phyloP scores from a whole-genome alignment of 306 rosid species.

The Mimosa bimucronata region DNA sequence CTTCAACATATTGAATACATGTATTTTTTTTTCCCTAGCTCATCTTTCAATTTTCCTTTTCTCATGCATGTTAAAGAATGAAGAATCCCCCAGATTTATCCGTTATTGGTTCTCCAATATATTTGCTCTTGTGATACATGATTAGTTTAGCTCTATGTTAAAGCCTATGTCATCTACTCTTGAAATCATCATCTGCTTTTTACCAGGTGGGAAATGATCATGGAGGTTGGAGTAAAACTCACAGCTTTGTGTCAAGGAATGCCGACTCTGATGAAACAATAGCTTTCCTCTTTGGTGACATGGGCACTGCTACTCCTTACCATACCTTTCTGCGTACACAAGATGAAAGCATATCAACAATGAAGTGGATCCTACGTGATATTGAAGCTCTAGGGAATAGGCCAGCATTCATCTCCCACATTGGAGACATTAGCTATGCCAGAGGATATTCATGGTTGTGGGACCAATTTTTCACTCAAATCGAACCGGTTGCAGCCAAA shows the following conservation, averaged over 20 bases:
- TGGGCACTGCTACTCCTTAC: slow-evolving; percentile 87
- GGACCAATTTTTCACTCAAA: slow-evolving; percentile 81
- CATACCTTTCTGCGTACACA: slow-evolving; percentile 73
- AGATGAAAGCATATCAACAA: slow-evolving; percentile 79
- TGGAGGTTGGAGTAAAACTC: slow-evolving; percentile 76
- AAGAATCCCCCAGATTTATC: background rate
- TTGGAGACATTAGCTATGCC: slow-evolving; percentile 94
- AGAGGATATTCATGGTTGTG: slow-evolving; percentile 93
- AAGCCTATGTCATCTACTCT: slow-evolving; percentile 1
- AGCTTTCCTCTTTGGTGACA: slow-evolving; percentile 91
- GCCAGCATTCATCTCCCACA: slow-evolving; percentile 86
- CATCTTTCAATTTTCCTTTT: background rate
- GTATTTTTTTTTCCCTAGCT: background rate
- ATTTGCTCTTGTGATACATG: background rate
- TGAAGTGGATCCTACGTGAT: slow-evolving; percentile 93
- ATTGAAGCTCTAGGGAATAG: slow-evolving; percentile 78
- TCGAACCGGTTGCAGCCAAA: slow-evolving; percentile 79
- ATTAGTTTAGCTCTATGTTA: background rate
- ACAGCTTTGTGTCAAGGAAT: slow-evolving; percentile 70
- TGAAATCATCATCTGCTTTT: slow-evolving; percentile 13
- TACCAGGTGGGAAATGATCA: slow-evolving; percentile 80
- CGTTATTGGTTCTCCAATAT: background rate
- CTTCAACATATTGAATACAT: background rate
- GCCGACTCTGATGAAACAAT: slow-evolving; percentile 71
- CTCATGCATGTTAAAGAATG: background rate